Conservation (phyloP, 768 basidiomycete species). For the Nidularia sp. region DNA sequence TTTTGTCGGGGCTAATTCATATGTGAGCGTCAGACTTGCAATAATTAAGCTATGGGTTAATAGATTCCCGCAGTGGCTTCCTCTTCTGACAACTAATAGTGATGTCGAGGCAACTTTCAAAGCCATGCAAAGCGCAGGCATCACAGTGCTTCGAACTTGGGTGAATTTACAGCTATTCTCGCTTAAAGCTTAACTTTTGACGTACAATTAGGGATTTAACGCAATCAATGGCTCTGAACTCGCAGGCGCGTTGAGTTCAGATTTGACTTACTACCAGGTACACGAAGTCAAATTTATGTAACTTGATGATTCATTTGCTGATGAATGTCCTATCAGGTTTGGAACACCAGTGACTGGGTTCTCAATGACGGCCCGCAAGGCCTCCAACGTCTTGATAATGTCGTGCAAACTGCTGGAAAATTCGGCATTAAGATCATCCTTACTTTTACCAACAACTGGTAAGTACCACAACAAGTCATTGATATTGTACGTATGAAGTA, state of each 20-base stretch:
- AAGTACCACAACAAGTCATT: not conserved
- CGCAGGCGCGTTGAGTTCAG: slow-evolving; percentile 32
- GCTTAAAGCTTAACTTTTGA: not conserved
- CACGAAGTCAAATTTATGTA: not conserved
- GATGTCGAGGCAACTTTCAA: slow-evolving; percentile 49
- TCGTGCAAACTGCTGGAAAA: slow-evolving; percentile 43
- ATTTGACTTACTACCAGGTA: slow-evolving; percentile 49
- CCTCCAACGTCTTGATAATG: slow-evolving; percentile 47
- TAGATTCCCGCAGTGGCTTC: slow-evolving; percentile 57
- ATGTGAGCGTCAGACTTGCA: slow-evolving; percentile 37
- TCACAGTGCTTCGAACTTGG: slow-evolving; percentile 56
- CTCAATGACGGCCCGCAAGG: slow-evolving; percentile 53
- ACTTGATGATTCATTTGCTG: not conserved
- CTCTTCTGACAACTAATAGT: slow-evolving; percentile 37
- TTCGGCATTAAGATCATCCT: slow-evolving; percentile 49
- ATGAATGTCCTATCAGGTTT: slow-evolving; percentile 27
- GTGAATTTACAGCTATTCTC: slow-evolving; percentile 16
- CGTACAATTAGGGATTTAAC: slow-evolving; percentile 35
- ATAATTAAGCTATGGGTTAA: too few relatives aligned
- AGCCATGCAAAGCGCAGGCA: slow-evolving; percentile 41
- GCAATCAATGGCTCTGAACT: slow-evolving; percentile 42
- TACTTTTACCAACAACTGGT: slow-evolving; percentile 58
- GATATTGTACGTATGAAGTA: too few relatives aligned
- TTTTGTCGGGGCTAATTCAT: slow-evolving; percentile 54
- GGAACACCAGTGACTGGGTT: slow-evolving; percentile 43